A percentile compares a stretch with the other conserved stretches of the same genome.
Conservation (phyloP, 805 yeast genomes). For the Metschnikowia similis region DNA sequence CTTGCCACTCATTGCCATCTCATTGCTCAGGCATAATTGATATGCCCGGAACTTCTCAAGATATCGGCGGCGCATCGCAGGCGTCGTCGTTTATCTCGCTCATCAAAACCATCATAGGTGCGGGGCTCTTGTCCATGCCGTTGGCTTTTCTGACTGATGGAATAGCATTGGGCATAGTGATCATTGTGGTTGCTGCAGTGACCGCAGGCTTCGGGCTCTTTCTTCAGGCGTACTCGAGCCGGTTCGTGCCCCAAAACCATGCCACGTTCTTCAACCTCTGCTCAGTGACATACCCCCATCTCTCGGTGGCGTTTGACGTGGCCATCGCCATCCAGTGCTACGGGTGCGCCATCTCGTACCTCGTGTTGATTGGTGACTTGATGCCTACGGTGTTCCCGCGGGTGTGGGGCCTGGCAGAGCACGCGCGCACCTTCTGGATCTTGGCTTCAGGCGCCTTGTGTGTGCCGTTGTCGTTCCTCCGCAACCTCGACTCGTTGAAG, state of each 20-base stretch:
- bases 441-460: slow-evolving; percentile 40
- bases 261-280: slow-evolving; percentile 70
- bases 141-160: slow-evolving; percentile 70
- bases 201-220: slow-evolving; percentile 67
- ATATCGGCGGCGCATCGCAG: slow-evolving; percentile 16
- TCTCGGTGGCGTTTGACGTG: slow-evolving; percentile 63
- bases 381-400: slow-evolving; percentile 52
- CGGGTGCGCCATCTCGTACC: slow-evolving; percentile 68
- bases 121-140: slow-evolving; percentile 78
- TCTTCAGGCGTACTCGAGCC: slow-evolving; percentile 57
- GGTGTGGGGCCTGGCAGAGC: slow-evolving; percentile 19
- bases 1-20: too few species aligned
- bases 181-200: slow-evolving; percentile 57
- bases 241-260: slow-evolving; percentile 50
- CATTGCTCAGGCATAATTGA: not conserved
- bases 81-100: slow-evolving; percentile 58
- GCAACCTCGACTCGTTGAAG: slow-evolving; percentile 75
- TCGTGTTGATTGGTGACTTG: slow-evolving; percentile 72
- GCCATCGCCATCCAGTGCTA: slow-evolving; percentile 75
- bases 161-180: slow-evolving; percentile 48
- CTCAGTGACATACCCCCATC: slow-evolving; percentile 61
- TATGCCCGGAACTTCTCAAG: slow-evolving; percentile 40
- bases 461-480: slow-evolving; percentile 67
- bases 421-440: slow-evolving; percentile 57
- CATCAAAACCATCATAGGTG: slow-evolving; percentile 74